These are phyloP conservation scores for Paramecium caudatum DNA, from an alignment of 73 alveolate genomes.

Conservation along the genomic window DNA sequence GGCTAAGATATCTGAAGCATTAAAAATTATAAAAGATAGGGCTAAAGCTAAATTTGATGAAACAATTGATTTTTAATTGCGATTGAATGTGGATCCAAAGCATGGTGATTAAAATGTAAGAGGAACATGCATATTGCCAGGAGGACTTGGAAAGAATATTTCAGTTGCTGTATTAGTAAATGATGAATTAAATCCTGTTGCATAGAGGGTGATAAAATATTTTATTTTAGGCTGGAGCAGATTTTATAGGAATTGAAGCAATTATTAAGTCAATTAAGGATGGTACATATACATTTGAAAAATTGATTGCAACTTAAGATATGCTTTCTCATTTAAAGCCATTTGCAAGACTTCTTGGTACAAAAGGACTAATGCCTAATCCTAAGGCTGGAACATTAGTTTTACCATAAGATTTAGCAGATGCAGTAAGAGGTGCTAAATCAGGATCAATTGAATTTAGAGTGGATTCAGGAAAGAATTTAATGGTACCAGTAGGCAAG, in stretches of 20 bases:
- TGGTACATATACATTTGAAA: constrained; percentile 84
- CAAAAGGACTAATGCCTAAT: constrained; percentile 92
- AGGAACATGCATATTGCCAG: constrained; percentile 85
- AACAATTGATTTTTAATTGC: constrained; percentile 75
- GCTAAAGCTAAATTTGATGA: constrained; percentile 77
- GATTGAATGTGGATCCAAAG: constrained; percentile 83
- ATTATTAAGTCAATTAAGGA: constrained; percentile 67
- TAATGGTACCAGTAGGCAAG: constrained; percentile 82
- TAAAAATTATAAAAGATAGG: constrained; percentile 40
- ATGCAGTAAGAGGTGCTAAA: constrained; percentile 76
- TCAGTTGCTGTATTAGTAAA: constrained; percentile 80
- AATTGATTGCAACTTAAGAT: constrained; percentile 82
- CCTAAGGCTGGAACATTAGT: constrained; percentile 84
- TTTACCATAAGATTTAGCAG: constrained; percentile 66
- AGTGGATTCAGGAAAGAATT: constrained; percentile 75
- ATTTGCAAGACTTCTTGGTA: constrained; percentile 87
- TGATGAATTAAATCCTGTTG: constrained; percentile 62
- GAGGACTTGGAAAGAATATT: constrained; percentile 79
- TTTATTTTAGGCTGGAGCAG: constrained; percentile 85
- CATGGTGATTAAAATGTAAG: constrained; percentile 86
- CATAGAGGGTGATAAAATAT: constrained; percentile 48
- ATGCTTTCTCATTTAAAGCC: constrained; percentile 78
- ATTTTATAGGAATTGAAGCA: constrained; percentile 76
- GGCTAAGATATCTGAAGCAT: constrained; percentile 16
- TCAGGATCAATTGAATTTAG: constrained; percentile 82